Evolutionary conservation across 1,284 basidiomycete species (phyloP), one percentile per base, ranked within the genome.

Genomic region (Austroboletus olivaceoglutinosus): DNA sequence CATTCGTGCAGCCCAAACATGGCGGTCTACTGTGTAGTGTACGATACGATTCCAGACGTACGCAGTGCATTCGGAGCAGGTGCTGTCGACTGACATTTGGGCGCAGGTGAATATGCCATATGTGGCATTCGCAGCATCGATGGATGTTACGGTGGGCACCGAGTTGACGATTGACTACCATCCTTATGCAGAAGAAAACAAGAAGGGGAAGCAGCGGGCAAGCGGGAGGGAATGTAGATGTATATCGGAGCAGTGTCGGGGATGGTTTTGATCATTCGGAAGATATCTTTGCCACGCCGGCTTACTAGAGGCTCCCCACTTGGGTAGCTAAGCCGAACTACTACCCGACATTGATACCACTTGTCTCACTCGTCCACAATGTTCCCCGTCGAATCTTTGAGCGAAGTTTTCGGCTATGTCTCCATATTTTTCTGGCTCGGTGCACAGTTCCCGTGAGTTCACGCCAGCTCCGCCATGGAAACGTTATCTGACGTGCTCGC

Each of bases 371-470:
- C 25, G 34, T 11, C 7, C 13, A 46, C 46, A 23, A 69, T 64
- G 64, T 39, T 50, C 8, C 34, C 51, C 40, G 25, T 48, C 34
- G 19, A 49, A 13, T 56, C 51, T 5, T 31, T 76, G 56, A 83
- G 81, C 64, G 74, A 80, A 45, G 53, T 83, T 37, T 68, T 91
- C 40, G 92, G 92, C 8, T 89, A 87, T 61, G 64, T 75, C 8
- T 93, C 89, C 38, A 93, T 96, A 57, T 76, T 69, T n/a, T 91
- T 82, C 70, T 97, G 93, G 93, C 73, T 96, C 3, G 85, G 89
- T 33, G 94, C 93, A 4, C 93, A 96, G 68, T 85, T 93, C 58
- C 93, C 93, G 90, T 93, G 67, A 77, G 91, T 83, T 43, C 29
- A 47, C 45, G 19, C 38, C 48, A 45, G 3, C 22, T 41, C 45